These are phyloP conservation scores for Prosopis cineraria DNA, from an alignment of 306 rosid genomes.

Conservation along the genomic window DNA sequence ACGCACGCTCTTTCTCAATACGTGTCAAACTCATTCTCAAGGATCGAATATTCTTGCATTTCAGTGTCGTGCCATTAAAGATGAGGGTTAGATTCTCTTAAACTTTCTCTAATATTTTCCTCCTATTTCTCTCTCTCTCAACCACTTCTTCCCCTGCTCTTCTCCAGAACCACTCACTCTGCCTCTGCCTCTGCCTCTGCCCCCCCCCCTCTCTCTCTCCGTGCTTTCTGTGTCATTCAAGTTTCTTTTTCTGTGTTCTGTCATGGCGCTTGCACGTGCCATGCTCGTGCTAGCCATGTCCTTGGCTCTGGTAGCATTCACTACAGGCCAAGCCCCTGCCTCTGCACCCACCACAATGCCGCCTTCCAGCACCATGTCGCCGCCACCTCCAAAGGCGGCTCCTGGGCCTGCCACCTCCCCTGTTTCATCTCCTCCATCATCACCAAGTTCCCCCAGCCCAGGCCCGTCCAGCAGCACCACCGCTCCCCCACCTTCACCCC, in stretches of 20 bases:
- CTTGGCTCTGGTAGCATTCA: constrained; percentile 37
- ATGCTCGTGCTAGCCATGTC: constrained; percentile 42
- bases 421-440: constrained; percentile 10
- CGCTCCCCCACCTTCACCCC: constrained; percentile 27
- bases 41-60: constrained; percentile 31
- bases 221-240: not conserved
- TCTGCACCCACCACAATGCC: constrained; percentile 27
- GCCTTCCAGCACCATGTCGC: not conserved
- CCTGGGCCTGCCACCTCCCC: constrained; percentile 21
- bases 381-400: not conserved
- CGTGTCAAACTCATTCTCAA: constrained; percentile 28
- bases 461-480: not conserved
- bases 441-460: constrained; percentile 4
- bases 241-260: not conserved
- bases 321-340: constrained; percentile 45
- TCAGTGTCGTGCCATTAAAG: not conserved
- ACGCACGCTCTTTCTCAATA: not conserved
- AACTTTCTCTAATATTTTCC: not conserved
- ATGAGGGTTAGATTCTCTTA: not conserved
- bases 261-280: constrained; percentile 52
- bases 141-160: not conserved
- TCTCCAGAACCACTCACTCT: not conserved
- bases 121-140: constrained; percentile 29
- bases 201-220: not conserved
- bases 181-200: not conserved